Evolutionary conservation across 805 yeast genomes (phyloP).

Genomic region (Priceomyces haplophilus): DNA sequence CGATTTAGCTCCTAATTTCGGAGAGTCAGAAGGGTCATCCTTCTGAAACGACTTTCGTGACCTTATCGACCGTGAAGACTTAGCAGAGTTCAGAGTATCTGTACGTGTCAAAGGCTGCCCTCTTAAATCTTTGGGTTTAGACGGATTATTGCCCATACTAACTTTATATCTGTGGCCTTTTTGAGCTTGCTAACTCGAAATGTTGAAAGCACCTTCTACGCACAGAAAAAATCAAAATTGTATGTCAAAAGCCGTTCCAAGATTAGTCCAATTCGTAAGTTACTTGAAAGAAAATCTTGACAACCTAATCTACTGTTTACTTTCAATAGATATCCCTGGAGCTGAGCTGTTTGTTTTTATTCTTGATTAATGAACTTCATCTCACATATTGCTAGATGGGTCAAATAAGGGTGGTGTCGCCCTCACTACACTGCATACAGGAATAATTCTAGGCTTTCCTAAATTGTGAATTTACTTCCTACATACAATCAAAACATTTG

Average conservation of each 20-base stretch:
- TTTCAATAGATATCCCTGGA: background rate
- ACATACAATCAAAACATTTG: too few relatives aligned
- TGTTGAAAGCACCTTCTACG: constrained; percentile 1
- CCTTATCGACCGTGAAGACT: constrained; percentile 45
- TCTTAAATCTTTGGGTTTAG: constrained; percentile 34
- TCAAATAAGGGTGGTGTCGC: constrained; percentile 6
- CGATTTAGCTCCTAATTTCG: constrained; percentile 22
- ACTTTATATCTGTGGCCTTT: background rate
- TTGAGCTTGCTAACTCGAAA: background rate
- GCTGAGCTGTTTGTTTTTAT: background rate
- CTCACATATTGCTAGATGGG: constrained; percentile 5
- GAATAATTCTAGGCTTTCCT: constrained; percentile 3
- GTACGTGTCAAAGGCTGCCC: constrained; percentile 51
- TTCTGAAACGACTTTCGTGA: constrained; percentile 30
- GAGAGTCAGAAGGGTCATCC: constrained; percentile 17
- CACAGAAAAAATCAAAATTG: background rate
- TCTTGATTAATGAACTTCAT: background rate
- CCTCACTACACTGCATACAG: constrained; percentile 3
- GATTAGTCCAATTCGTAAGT: background rate
- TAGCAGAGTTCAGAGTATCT: constrained; percentile 52
- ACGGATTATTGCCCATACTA: constrained; percentile 52
- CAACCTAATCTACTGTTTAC: background rate
- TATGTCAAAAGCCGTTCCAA: background rate
- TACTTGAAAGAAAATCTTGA: background rate
- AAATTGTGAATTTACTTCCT: background rate